phyloP scores from a whole-genome alignment of 2,329 filamentous ascomycete genomes.

The Thielaviopsis euricoi region DNA sequence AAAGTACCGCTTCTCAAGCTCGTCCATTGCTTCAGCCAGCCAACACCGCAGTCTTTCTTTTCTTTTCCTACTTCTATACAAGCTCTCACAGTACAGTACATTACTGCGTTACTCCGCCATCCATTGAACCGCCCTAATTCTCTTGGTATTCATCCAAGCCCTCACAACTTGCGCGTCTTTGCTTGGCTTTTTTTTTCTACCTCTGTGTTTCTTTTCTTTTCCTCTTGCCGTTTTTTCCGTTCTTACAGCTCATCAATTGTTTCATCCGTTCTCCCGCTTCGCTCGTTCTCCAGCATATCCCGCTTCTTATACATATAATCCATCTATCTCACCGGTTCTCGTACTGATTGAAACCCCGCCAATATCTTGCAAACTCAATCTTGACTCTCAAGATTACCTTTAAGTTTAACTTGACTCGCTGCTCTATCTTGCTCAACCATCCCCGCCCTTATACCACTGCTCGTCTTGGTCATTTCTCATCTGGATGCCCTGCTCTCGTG shows the following conservation, averaged over 20 bases:
- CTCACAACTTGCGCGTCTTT: slow-evolving; percentile 3
- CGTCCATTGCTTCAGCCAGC: not conserved
- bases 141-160: not conserved
- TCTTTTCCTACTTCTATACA: not conserved
- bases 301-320: not conserved
- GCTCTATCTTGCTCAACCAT: not conserved
- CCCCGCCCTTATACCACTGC: not conserved
- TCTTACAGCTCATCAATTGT: not conserved
- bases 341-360: not conserved
- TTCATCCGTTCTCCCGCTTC: not conserved
- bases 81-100: too few relatives aligned
- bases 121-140: not conserved
- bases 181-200: slow-evolving; percentile 3
- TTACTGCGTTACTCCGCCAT: not conserved
- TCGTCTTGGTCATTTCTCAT: not conserved
- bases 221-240: not conserved
- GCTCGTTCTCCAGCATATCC: not conserved
- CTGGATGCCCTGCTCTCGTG: not conserved
- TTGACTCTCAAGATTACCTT: not conserved
- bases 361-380: not conserved
- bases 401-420: not conserved
- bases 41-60: not conserved
- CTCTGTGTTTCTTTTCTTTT: not conserved
- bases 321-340: not conserved
- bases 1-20: not conserved